These are phyloP conservation scores for Phytophthora meadii DNA, from an alignment of 352 stramenopile genomes.

Conservation along the genomic window DNA sequence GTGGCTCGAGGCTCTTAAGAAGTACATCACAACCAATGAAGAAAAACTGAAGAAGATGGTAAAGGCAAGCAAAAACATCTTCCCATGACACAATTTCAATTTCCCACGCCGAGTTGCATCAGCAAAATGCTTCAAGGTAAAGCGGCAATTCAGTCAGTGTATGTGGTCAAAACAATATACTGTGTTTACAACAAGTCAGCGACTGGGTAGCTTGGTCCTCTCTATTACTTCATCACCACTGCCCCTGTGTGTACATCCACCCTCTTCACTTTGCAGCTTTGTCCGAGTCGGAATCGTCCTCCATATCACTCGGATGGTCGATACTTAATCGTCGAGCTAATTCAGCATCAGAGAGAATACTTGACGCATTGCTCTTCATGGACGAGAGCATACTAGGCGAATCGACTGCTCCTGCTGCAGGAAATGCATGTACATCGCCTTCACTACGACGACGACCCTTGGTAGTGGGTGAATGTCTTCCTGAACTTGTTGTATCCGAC, in stretches of 20 bases:
- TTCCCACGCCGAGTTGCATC: too few species aligned
- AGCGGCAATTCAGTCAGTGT: too few species aligned
- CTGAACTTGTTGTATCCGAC: constrained; percentile 9
- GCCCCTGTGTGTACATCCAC: not conserved
- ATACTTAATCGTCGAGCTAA: constrained; percentile 58
- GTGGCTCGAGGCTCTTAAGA: too few species aligned
- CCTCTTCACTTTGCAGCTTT: constrained; percentile 26
- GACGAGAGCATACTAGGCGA: constrained; percentile 36
- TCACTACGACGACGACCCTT: constrained; percentile 38
- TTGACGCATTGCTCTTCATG: constrained; percentile 52
- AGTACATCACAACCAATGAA: too few species aligned
- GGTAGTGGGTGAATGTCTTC: constrained; percentile 18
- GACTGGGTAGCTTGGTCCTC: not conserved
- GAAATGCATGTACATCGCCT: constrained; percentile 17
- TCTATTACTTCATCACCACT: constrained; percentile 1
- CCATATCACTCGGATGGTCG: constrained; percentile 44
- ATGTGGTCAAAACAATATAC: too few species aligned
- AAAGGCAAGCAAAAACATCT: too few species aligned
- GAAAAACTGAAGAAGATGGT: too few species aligned
- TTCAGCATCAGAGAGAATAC: constrained; percentile 63
- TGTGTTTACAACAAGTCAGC: too few species aligned
- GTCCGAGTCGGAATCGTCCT: constrained; percentile 38
- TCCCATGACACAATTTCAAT: too few species aligned
- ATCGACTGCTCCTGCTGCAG: constrained; percentile 8
- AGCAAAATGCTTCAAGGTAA: too few species aligned